Base-by-base conservation (phyloP, 2,329 filamentous ascomycete genomes). In the Colletotrichum limetticola region DNA sequence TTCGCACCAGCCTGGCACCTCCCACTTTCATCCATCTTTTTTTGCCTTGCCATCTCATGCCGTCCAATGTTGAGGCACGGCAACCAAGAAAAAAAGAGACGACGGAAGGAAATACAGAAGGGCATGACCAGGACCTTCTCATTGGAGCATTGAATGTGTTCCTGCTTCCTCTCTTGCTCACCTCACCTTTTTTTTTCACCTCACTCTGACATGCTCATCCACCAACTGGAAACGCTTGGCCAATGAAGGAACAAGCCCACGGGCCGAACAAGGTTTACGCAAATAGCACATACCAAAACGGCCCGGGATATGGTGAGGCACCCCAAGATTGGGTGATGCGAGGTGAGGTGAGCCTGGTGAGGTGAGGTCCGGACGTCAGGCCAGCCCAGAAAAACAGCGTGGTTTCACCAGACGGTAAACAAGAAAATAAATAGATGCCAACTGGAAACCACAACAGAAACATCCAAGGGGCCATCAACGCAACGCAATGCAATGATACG, bases 171-270 rank as follows among this genome's bases (percentile, higher is more conserved):
- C 46, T 67, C 16, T 19, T 37, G 24, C 49, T 56, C 22, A 28
- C 19, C 52, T 56, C 22, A 11, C 22, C 61, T 32, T 32, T 32
- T 11, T 42, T 19, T 12, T 32, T 3, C 42, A 7, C 61, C 28
- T 35, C 32, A 35, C 32, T 12, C 32, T 35, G 32, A 35, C 32
- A 12, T 35, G 61, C 46, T 35, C 26, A 35, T 35, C 60, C 61
- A 53, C 19, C 62, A 57, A 22, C 71, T 59, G 65, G 74, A 73
- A 67, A 65, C 67, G 67, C 35, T 65, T 49, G 22, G 22, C 61
- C 61, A 55, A 22, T 35, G 14, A 35, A 5, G 37, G 35, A 46
- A 46, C 16, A 35, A 59, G 59, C 52, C 16, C 11, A 62, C 49
- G 26, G 56, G 42, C 63, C 67, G 42, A 11, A 37, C 68, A 64